Conservation (phyloP, 2,329 filamentous ascomycete genomes). For the Fusarium metavorans region DNA sequence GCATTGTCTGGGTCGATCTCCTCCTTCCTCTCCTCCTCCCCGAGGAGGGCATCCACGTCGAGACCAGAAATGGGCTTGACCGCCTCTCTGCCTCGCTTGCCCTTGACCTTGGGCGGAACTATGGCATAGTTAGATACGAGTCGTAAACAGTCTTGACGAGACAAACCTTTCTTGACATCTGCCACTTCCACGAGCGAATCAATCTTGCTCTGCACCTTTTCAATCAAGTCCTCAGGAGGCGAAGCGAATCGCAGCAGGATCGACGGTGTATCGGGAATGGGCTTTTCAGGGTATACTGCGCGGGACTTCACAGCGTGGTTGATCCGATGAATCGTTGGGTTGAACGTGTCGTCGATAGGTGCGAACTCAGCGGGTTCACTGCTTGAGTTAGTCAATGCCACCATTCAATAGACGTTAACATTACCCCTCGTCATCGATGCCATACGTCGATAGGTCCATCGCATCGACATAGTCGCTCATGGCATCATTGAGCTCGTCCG, state of each 20-base stretch:
- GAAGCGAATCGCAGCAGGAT: constrained; percentile 79
- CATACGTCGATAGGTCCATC: constrained; percentile 85
- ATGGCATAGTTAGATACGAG: constrained; percentile 31
- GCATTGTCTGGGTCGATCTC: constrained; percentile 76
- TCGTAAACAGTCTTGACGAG: not conserved
- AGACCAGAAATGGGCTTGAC: constrained; percentile 91
- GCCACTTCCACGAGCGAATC: constrained; percentile 75
- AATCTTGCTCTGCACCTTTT: constrained; percentile 68
- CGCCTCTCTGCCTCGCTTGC: constrained; percentile 75
- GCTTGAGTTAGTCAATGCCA: constrained; percentile 24
- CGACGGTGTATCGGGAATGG: constrained; percentile 71
- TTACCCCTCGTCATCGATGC: constrained; percentile 80
- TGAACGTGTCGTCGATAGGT: constrained; percentile 83
- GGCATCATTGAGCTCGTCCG: constrained; percentile 76
- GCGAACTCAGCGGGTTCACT: constrained; percentile 75
- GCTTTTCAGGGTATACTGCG: constrained; percentile 77
- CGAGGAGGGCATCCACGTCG: constrained; percentile 85
- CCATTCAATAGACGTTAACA: constrained; percentile 29
- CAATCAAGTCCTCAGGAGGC: constrained; percentile 75
- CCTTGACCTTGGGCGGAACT: constrained; percentile 85
- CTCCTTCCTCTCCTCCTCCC: constrained; percentile 60
- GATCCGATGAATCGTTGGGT: constrained; percentile 87
- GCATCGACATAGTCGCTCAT: constrained; percentile 94
- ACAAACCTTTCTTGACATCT: constrained; percentile 83
- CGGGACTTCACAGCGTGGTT: constrained; percentile 87